Conservation (phyloP, 305 asterid genomes). For the Solanum hybrid region DNA sequence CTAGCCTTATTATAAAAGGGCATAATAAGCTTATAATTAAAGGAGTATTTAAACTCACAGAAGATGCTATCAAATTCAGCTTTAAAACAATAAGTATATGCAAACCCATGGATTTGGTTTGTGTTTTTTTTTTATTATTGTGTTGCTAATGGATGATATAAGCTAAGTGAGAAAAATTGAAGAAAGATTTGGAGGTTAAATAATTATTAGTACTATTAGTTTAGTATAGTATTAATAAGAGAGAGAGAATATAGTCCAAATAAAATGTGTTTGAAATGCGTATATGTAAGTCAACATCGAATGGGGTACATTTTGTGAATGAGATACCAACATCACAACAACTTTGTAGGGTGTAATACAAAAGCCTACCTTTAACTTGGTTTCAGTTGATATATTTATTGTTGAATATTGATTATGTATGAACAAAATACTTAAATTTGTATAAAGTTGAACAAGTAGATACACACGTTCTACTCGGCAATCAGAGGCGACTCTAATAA, state of each 20-base stretch:
- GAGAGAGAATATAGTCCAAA: background rate
- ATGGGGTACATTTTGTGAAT: background rate
- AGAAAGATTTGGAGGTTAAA: background rate
- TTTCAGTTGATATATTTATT: background rate
- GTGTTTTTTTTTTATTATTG: background rate
- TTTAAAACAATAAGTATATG: slow-evolving; percentile 33
- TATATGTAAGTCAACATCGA: background rate
- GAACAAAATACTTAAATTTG: no score
- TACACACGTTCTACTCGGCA: background rate
- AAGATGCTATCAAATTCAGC: slow-evolving; percentile 16
- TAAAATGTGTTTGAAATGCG: background rate
- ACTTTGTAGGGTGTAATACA: background rate
- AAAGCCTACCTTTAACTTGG: background rate
- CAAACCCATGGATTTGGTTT: slow-evolving; percentile 17
- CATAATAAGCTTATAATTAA: slow-evolving; percentile 26
- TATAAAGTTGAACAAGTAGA: background rate
- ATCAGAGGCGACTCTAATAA: no score
- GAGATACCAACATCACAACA: background rate
- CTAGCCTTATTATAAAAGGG: slow-evolving; percentile 42
- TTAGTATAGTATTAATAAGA: background rate
- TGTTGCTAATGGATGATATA: background rate
- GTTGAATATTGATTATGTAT: background rate
- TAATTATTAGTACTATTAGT: background rate
- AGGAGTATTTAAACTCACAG: slow-evolving; percentile 15
- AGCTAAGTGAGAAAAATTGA: background rate